These are phyloP conservation scores for Coprinopsis strossmayeri DNA, from an alignment of 768 basidiomycete species.

Conservation along the genomic window DNA sequence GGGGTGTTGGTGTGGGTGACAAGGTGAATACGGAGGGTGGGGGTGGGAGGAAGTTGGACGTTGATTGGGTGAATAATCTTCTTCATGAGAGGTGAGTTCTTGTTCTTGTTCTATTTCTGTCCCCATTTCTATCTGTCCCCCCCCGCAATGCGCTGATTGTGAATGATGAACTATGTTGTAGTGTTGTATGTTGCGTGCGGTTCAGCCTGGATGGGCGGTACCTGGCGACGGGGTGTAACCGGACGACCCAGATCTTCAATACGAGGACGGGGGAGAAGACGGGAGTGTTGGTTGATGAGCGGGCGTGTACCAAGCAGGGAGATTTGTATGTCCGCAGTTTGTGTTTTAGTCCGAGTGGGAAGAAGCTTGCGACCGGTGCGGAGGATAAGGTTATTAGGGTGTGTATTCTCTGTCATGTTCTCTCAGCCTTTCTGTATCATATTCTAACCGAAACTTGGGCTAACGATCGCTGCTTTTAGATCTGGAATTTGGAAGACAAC, in stretches of 20 bases:
- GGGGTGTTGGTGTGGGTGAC: no score
- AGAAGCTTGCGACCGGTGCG: conserved; percentile 84
- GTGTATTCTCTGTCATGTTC: no score
- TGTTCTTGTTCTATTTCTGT: conserved; percentile 9
- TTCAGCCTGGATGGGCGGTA: conserved; percentile 92
- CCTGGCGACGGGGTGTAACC: conserved; percentile 89
- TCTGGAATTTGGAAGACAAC: conserved; percentile 82
- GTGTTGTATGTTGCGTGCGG: conserved; percentile 80
- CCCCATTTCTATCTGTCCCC: neutral
- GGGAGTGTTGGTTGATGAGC: conserved; percentile 74
- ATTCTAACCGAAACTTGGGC: conserved; percentile 25
- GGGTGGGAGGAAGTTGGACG: conserved; percentile 66
- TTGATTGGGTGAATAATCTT: conserved; percentile 73
- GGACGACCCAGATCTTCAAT: conserved; percentile 93
- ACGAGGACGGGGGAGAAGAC: conserved; percentile 82
- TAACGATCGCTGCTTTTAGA: conserved; percentile 39
- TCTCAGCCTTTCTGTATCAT: conserved; percentile 1
- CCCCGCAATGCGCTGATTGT: no score
- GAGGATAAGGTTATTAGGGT: conserved; percentile 89
- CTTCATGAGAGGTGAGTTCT: conserved; percentile 70
- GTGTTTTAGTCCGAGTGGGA: conserved; percentile 84
- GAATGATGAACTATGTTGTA: conserved; percentile 19
- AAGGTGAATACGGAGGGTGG: no score
- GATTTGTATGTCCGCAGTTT: conserved; percentile 94
- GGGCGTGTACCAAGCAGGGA: conserved; percentile 60